phyloP scores from a whole-genome alignment of 2,329 filamentous ascomycete genomes.

The Sordariomycetes sp. region DNA sequence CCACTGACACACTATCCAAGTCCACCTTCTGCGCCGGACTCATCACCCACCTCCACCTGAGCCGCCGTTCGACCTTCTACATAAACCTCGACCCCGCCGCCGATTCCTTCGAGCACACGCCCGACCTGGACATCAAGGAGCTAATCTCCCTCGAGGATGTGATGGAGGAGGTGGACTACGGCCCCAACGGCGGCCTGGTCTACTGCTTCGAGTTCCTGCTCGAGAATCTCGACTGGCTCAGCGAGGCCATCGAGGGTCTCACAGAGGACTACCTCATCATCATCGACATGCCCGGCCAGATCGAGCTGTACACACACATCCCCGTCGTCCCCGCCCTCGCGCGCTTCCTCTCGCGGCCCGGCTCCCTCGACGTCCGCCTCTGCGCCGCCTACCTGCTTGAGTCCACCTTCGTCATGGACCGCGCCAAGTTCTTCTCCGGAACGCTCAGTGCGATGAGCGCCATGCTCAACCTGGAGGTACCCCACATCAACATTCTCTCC shows the following conservation, averaged over 20 bases:
- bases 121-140: conserved; percentile 91
- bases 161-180: conserved; percentile 88
- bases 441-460: conserved; percentile 95
- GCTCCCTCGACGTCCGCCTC: conserved; percentile 77
- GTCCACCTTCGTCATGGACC: conserved; percentile 89
- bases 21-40: conserved; percentile 92
- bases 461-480: conserved; percentile 97
- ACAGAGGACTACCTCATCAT: conserved; percentile 96
- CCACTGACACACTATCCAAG: conserved; percentile 23
- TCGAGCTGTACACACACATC: conserved; percentile 96
- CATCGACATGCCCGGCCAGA: conserved; percentile 98
- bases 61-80: conserved; percentile 90
- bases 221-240: conserved; percentile 87
- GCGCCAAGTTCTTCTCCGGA: conserved; percentile 94
- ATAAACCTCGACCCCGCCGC: conserved; percentile 97
- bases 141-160: conserved; percentile 89
- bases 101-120: conserved; percentile 82
- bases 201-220: conserved; percentile 96
- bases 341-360: conserved; percentile 67
- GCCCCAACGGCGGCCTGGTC: conserved; percentile 85
- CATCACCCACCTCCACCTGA: conserved; percentile 85
- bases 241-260: conserved; percentile 70
- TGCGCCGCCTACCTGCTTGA: conserved; percentile 93
- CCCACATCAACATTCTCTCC: conserved; percentile 89
- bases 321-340: conserved; percentile 81